Evolutionary conservation across 2,329 filamentous ascomycete genomes (phyloP).

Genomic region (Claviceps citrina): DNA sequence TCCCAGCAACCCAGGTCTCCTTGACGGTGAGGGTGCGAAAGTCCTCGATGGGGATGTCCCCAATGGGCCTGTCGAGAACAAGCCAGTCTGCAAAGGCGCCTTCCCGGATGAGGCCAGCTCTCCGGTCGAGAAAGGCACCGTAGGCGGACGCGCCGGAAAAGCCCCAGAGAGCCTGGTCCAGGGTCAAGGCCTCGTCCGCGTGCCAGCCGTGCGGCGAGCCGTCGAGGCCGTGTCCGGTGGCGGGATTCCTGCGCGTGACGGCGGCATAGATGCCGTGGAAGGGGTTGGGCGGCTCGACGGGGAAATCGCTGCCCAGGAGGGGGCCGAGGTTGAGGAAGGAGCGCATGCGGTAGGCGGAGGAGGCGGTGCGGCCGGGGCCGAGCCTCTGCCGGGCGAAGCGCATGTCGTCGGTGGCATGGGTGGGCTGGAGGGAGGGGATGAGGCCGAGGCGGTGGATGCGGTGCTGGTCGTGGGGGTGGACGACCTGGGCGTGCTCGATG

Average conservation of each 20-base stretch:
- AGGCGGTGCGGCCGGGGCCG: constrained; percentile 35
- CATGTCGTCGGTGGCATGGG: constrained; percentile 59
- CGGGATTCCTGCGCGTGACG: constrained; percentile 43
- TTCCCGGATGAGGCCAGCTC: constrained; percentile 41
- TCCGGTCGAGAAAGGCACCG: constrained; percentile 42
- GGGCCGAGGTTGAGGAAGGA: constrained; percentile 39
- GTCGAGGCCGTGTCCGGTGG: constrained; percentile 33
- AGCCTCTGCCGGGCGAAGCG: constrained; percentile 47
- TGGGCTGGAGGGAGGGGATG: constrained; percentile 55
- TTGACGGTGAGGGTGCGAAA: constrained; percentile 39
- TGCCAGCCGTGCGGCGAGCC: constrained; percentile 42
- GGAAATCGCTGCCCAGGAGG: constrained; percentile 54
- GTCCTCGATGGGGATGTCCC: constrained; percentile 32
- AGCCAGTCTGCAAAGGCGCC: constrained; percentile 56
- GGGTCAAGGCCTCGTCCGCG: constrained; percentile 38
- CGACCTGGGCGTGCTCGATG: constrained; percentile 57
- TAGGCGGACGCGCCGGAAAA: constrained; percentile 46
- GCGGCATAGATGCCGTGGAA: constrained; percentile 57
- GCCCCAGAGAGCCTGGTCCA: constrained; percentile 44
- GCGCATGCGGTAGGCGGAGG: constrained; percentile 51
- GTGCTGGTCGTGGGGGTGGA: constrained; percentile 47
- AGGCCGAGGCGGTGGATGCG: constrained; percentile 44
- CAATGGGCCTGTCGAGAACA: constrained; percentile 45
- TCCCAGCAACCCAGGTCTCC: constrained; percentile 55
- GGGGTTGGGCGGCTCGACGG: constrained; percentile 52